Evolutionary conservation across 495 filamentous ascomycete genomes (phyloP).

Genomic region (Saxophila tyrrhenica): DNA sequence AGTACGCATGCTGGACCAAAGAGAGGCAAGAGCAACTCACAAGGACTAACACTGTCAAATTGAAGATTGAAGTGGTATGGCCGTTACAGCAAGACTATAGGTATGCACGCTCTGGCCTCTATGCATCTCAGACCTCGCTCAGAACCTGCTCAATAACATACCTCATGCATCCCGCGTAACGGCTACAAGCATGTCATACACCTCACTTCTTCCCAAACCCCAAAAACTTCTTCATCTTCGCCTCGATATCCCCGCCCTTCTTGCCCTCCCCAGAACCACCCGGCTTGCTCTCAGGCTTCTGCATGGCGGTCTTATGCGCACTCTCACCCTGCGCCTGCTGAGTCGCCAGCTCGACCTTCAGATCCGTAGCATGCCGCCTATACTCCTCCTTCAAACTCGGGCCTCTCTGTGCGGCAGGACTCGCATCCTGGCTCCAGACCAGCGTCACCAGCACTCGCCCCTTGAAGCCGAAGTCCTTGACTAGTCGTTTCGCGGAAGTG

Average conservation of each 20-base stretch:
- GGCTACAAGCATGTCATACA: too few relatives aligned
- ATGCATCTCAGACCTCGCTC: too few relatives aligned
- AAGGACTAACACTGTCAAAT: too few relatives aligned
- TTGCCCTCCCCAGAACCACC: slow-evolving; percentile 26
- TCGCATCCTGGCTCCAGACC: slow-evolving; percentile 54
- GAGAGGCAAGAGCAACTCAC: too few relatives aligned
- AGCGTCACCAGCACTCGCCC: slow-evolving; percentile 66
- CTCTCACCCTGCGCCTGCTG: slow-evolving; percentile 33
- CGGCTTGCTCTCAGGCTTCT: slow-evolving; percentile 27
- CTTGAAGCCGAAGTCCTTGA: slow-evolving; percentile 57
- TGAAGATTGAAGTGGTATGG: too few relatives aligned
- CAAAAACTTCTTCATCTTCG: slow-evolving; percentile 35
- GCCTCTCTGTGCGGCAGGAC: slow-evolving; percentile 34
- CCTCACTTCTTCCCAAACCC: slow-evolving; percentile 25
- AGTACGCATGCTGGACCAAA: too few relatives aligned
- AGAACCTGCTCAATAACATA: too few relatives aligned
- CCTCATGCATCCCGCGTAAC: too few relatives aligned
- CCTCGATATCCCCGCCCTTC: slow-evolving; percentile 31
- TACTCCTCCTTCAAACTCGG: slow-evolving; percentile 54
- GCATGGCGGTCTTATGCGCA: slow-evolving; percentile 22
- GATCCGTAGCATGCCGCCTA: slow-evolving; percentile 51
- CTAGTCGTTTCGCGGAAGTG: slow-evolving; percentile 44
- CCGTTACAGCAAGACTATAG: too few relatives aligned
- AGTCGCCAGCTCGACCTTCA: slow-evolving; percentile 44
- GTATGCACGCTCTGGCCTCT: too few relatives aligned